Conservation (phyloP, 75 land plant genomes). For the Azolla pinnata region DNA sequence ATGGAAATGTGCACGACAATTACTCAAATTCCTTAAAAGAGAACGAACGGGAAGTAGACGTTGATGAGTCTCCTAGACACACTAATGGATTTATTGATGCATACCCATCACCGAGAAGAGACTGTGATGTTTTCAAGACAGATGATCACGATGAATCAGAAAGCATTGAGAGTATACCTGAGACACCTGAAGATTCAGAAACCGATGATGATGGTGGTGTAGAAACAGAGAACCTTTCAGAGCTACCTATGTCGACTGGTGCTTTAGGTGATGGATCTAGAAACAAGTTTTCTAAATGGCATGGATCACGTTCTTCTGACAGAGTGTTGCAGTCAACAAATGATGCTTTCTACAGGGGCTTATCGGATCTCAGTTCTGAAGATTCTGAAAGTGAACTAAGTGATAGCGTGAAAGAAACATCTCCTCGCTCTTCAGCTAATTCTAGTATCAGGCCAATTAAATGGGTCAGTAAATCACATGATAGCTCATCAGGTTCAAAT, state of each 20-base stretch:
- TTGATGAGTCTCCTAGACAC: too few relatives aligned
- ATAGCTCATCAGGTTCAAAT: not conserved
- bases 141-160: too few relatives aligned
- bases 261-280: not conserved
- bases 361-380: constrained; percentile 3
- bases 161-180: not conserved
- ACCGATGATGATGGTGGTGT: not conserved
- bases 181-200: constrained; percentile 1
- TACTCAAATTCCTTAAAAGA: too few relatives aligned
- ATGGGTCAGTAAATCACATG: not conserved
- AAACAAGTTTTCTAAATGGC: not conserved
- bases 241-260: not conserved
- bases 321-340: too few relatives aligned
- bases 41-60: too few relatives aligned
- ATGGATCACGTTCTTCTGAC: not conserved
- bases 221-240: not conserved
- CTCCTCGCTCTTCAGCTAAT: not conserved
- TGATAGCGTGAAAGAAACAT: not conserved
- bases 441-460: not conserved
- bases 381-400: constrained; percentile 2
- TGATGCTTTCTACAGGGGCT: too few relatives aligned
- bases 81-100: too few relatives aligned
- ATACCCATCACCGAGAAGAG: too few relatives aligned
- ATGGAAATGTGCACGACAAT: too few relatives aligned
- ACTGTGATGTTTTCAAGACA: too few relatives aligned